Evolutionary conservation across 805 yeast genomes (phyloP).

Genomic region (Ogataea zsoltii): DNA sequence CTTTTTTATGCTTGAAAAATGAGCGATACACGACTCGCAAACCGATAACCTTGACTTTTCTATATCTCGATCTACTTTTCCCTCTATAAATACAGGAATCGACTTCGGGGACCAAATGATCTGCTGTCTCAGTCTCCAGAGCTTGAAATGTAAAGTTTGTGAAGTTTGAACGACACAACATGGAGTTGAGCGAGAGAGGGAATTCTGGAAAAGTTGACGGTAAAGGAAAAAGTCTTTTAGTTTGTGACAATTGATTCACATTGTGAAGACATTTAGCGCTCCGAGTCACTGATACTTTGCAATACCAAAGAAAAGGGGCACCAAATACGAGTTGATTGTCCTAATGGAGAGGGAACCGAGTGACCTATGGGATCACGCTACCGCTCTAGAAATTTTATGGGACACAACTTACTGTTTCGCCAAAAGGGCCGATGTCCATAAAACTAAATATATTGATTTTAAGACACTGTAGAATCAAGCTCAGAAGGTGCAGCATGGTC

Average conservation of each 20-base stretch:
- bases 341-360: constrained; percentile 22
- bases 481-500: neutral
- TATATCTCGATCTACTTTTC: too few species aligned
- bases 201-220: constrained; percentile 5
- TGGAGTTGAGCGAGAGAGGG: neutral
- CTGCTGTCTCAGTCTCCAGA: constrained; percentile 21
- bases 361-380: constrained; percentile 46
- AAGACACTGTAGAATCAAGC: neutral
- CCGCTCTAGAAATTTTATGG: constrained; percentile 49
- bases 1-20: too few species aligned
- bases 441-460: constrained; percentile 2
- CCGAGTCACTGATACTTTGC: constrained; percentile 26
- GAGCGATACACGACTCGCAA: too few species aligned
- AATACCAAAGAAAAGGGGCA: constrained; percentile 19
- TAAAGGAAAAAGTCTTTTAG: constrained; percentile 22
- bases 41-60: too few species aligned
- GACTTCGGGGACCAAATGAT: constrained; percentile 2
- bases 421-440: constrained; percentile 17
- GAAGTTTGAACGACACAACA: constrained; percentile 14
- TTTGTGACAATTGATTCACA: constrained; percentile 22
- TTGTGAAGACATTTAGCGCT: constrained; percentile 28
- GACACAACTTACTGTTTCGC: constrained; percentile 57
- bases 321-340: constrained; percentile 20
- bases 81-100: too few species aligned
- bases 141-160: constrained; percentile 31